phyloP scores from a whole-genome alignment of 495 filamentous ascomycete genomes.

The Articulospora tetracladia region DNA sequence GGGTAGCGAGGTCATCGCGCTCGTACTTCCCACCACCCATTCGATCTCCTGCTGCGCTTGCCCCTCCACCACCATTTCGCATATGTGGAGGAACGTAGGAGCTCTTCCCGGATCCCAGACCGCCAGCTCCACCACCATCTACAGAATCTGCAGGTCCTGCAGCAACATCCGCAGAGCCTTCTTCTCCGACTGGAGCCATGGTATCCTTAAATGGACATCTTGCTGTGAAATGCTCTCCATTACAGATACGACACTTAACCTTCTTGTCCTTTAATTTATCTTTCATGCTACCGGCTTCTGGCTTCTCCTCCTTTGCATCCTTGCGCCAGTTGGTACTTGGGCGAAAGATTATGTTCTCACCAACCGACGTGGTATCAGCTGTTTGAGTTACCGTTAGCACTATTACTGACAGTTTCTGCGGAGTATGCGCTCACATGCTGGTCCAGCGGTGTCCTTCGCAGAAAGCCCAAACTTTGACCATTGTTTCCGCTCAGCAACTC shows the following conservation, averaged over 20 bases:
- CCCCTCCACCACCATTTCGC: conserved; percentile 56
- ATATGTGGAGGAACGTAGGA: conserved; percentile 93
- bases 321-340: conserved; percentile 88
- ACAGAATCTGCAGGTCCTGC: conserved; percentile 40
- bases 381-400: neutral
- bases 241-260: conserved; percentile 99
- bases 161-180: conserved; percentile 45
- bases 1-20: conserved; percentile 91
- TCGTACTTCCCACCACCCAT: conserved; percentile 90
- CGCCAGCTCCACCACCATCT: conserved; percentile 42
- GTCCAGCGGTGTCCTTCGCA: conserved; percentile 60
- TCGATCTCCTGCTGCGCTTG: conserved; percentile 64
- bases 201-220: conserved; percentile 74
- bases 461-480: conserved; percentile 87
- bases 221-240: conserved; percentile 97
- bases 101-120: conserved; percentile 61
- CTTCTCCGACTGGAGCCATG: conserved; percentile 54
- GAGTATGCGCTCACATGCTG: neutral
- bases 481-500: conserved; percentile 85
- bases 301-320: conserved; percentile 74
- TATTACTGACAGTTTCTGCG: neutral
- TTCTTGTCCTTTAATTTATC: conserved; percentile 96
- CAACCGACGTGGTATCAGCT: conserved; percentile 81
- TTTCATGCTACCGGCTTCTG: conserved; percentile 72
- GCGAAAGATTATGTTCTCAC: conserved; percentile 95